Conservation (phyloP, 768 basidiomycete species). For the Lentinula aciculospora region DNA sequence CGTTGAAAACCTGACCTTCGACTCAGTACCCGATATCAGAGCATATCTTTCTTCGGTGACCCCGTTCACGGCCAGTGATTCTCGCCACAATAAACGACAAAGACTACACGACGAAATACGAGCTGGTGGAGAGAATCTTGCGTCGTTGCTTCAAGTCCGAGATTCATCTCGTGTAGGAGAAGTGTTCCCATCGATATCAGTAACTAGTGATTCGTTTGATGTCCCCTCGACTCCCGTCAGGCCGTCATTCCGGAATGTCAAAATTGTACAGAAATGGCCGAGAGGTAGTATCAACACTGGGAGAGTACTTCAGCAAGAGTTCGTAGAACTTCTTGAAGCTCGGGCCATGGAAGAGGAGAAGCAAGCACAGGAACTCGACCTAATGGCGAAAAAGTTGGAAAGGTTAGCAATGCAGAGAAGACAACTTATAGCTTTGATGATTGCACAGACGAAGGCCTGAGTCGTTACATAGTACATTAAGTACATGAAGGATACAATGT, state of each 20-base stretch:
- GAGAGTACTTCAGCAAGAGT: constrained; percentile 3
- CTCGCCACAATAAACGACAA: neutral
- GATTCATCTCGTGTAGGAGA: neutral
- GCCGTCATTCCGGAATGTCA: neutral
- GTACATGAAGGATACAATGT: neutral
- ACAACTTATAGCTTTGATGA: constrained; percentile 1
- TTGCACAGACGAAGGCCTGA: neutral
- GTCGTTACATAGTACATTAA: neutral
- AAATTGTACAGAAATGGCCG: neutral
- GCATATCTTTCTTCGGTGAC: neutral
- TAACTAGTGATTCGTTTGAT: too few relatives aligned
- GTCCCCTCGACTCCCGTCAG: neutral
- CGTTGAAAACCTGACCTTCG: neutral
- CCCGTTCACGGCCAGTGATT: neutral
- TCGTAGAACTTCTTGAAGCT: constrained; percentile 1
- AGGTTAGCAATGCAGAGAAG: constrained; percentile 8
- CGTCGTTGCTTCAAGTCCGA: neutral
- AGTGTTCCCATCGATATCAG: neutral
- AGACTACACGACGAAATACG: neutral
- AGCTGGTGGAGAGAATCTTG: neutral
- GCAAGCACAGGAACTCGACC: constrained; percentile 3
- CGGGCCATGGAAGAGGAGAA: constrained; percentile 10
- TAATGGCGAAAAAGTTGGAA: constrained; percentile 9
- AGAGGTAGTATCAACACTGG: neutral
- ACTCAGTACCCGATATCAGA: constrained; percentile 1